Conservation (phyloP, 768 basidiomycete species). For the Rubroboletus satanas region DNA sequence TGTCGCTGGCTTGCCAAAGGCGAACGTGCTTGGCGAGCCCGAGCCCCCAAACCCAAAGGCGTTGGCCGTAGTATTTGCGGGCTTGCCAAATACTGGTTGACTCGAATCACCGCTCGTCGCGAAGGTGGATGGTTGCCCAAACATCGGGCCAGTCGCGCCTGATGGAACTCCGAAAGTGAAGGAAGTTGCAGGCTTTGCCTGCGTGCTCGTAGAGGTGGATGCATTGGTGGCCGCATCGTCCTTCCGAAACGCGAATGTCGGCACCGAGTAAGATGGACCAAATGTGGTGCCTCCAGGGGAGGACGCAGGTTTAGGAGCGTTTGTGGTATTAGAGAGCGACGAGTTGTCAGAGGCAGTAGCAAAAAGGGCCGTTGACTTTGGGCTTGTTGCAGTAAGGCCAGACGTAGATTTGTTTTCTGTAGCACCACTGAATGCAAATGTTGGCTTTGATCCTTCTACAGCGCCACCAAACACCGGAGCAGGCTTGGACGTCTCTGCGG, state of each 20-base stretch:
- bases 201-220: constrained; percentile 9
- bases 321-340: neutral
- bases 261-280: constrained; percentile 1
- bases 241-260: constrained; percentile 18
- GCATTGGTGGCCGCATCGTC: constrained; percentile 5
- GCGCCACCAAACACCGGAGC: neutral
- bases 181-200: constrained; percentile 30
- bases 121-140: constrained; percentile 9
- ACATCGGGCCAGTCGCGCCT: constrained; percentile 1
- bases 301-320: constrained; percentile 1
- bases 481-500: constrained; percentile 6
- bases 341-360: neutral
- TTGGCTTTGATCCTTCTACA: constrained; percentile 3
- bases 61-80: constrained; percentile 20
- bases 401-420: neutral
- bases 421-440: neutral
- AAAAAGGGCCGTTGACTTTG: neutral
- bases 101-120: constrained; percentile 3
- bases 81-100: constrained; percentile 14
- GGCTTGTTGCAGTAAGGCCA: neutral
- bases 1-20: constrained; percentile 26
- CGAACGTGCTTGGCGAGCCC: constrained; percentile 12
- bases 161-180: constrained; percentile 17
- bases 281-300: constrained; percentile 7
- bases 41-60: constrained; percentile 32